A percentile compares a stretch with the other conserved stretches of the same genome.
These are phyloP conservation scores for Coemansia sp. DNA, from an alignment of 192 early-diverging fungal genomes.

Conservation along the genomic window DNA sequence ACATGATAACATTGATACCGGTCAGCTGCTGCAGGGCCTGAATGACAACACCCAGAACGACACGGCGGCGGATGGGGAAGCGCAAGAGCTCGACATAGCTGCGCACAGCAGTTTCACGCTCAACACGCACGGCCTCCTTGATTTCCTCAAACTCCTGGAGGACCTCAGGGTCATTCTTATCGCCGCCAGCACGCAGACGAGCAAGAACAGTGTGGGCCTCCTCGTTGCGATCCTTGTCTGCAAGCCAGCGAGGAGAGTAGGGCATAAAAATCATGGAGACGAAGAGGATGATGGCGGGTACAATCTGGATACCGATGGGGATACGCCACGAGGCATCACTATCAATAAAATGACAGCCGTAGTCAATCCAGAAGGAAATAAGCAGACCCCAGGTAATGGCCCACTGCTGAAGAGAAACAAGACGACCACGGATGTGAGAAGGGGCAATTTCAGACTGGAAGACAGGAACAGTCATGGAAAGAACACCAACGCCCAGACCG, in stretches of 20 bases:
- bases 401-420: constrained; percentile 86
- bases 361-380: constrained; percentile 51
- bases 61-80: constrained; percentile 55
- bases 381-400: constrained; percentile 89
- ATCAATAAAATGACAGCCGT: constrained; percentile 41
- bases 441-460: constrained; percentile 83
- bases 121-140: constrained; percentile 61
- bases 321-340: constrained; percentile 70
- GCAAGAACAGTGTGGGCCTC: constrained; percentile 66
- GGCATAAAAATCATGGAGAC: constrained; percentile 73
- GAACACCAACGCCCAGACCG: constrained; percentile 77
- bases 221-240: constrained; percentile 61
- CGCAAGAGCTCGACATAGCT: constrained; percentile 60
- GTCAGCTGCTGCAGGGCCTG: constrained; percentile 81
- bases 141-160: constrained; percentile 67
- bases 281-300: constrained; percentile 71
- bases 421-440: constrained; percentile 76
- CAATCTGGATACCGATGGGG: constrained; percentile 76
- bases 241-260: constrained; percentile 83
- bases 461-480: constrained; percentile 68
- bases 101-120: constrained; percentile 60
- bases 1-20: constrained; percentile 87
- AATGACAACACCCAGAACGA: constrained; percentile 63
- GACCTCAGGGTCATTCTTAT: constrained; percentile 54
- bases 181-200: constrained; percentile 62